These are phyloP conservation scores for Aspergillus mulundensis DNA, from an alignment of 495 filamentous ascomycete genomes.

Conservation along the genomic window DNA sequence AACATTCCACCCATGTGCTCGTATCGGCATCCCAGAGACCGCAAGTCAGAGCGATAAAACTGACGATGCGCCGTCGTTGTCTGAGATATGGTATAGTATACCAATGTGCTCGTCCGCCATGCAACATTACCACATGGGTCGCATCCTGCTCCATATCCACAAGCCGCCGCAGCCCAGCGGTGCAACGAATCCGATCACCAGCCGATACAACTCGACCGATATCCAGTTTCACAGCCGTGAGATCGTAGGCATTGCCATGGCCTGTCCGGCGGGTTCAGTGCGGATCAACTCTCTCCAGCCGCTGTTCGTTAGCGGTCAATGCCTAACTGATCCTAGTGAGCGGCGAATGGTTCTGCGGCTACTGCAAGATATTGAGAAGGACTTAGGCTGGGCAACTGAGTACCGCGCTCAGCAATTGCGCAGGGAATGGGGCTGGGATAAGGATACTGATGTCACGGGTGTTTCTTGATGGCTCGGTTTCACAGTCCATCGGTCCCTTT, in stretches of 20 bases:
- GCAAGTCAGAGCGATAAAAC: constrained; percentile 21
- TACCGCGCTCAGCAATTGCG: constrained; percentile 55
- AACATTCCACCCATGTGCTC: constrained; percentile 52
- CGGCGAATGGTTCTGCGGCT: constrained; percentile 48
- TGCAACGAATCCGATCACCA: constrained; percentile 45
- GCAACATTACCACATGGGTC: constrained; percentile 64
- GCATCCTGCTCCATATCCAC: constrained; percentile 58
- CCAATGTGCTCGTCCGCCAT: constrained; percentile 62
- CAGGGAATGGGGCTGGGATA: constrained; percentile 53
- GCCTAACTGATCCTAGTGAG: constrained; percentile 48
- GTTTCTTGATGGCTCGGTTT: constrained; percentile 8
- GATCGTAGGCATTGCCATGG: constrained; percentile 54
- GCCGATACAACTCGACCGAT: constrained; percentile 52
- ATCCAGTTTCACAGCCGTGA: constrained; percentile 54
- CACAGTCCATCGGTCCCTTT: background rate
- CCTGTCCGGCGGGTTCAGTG: constrained; percentile 50
- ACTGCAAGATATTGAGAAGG: constrained; percentile 53
- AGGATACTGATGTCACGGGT: constrained; percentile 9
- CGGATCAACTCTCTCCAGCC: constrained; percentile 59
- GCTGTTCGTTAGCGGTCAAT: constrained; percentile 59
- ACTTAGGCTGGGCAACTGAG: constrained; percentile 61
- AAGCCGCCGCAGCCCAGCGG: constrained; percentile 56
- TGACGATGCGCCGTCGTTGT: constrained; percentile 38
- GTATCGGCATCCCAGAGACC: constrained; percentile 23
- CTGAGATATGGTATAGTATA: constrained; percentile 60